phyloP scores from a whole-genome alignment of 169 alveolate species.

The Plasmodium vivax region DNA sequence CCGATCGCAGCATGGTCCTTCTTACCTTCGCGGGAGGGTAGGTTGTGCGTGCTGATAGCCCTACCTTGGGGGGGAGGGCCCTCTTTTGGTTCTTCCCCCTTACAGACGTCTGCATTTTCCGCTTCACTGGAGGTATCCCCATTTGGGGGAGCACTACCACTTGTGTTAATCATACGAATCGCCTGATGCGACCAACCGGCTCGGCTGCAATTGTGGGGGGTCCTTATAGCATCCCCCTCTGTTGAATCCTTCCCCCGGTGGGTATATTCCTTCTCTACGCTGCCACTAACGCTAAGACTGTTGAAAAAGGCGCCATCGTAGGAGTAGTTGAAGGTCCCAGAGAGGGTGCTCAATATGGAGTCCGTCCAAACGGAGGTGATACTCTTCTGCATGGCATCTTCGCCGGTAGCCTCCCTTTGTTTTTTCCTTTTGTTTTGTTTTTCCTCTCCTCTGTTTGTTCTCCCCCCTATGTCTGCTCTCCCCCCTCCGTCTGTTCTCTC shows the following conservation, averaged over 20 bases:
- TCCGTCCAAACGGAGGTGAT: constrained; percentile 23
- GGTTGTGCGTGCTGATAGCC: not conserved
- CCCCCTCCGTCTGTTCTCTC: not conserved
- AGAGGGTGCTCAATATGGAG: constrained; percentile 24
- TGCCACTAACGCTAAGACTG: not conserved
- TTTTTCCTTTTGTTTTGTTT: not conserved
- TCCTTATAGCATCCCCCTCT: not conserved
- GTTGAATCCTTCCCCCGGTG: not conserved
- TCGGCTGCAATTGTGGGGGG: not conserved
- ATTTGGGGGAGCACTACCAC: not conserved
- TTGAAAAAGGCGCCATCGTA: constrained; percentile 30
- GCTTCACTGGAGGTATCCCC: not conserved
- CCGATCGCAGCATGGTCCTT: not conserved
- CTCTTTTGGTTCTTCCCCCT: not conserved
- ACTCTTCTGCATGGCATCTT: constrained; percentile 3
- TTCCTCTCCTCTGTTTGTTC: not conserved
- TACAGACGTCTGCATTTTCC: not conserved
- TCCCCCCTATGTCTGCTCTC: too few species aligned
- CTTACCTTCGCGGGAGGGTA: not conserved
- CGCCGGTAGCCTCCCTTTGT: not conserved
- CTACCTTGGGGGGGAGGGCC: not conserved
- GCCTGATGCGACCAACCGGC: not conserved
- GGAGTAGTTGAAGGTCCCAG: constrained; percentile 63
- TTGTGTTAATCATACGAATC: not conserved
- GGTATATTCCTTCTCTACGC: not conserved